Percentiles rank a stretch among this genome's conserved stretches.
Evolutionary conservation across 1,284 basidiomycete species (phyloP).

Genomic region (Apiotrichum veenhuisii): DNA sequence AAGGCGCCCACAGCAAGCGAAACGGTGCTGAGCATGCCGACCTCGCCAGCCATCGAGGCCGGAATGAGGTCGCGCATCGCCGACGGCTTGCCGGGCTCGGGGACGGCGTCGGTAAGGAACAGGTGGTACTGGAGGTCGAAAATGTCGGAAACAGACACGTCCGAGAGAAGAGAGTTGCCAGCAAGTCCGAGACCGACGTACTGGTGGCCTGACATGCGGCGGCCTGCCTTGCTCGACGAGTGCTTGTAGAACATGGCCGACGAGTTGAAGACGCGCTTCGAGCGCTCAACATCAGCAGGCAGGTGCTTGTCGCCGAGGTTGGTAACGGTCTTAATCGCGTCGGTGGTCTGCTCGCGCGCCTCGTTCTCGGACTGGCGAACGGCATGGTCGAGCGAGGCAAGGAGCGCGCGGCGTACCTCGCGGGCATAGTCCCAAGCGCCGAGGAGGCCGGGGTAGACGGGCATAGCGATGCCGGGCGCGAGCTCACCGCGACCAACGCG

Average conservation of each 20-base stretch:
- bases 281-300: slow-evolving; percentile 74
- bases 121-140: slow-evolving; percentile 84
- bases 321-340: slow-evolving; percentile 67
- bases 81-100: slow-evolving; percentile 34
- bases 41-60: slow-evolving; percentile 32
- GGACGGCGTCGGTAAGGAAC: slow-evolving; percentile 51
- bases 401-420: slow-evolving; percentile 75
- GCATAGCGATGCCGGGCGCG: slow-evolving; percentile 55
- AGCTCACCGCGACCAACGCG: slow-evolving; percentile 71
- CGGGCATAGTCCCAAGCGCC: slow-evolving; percentile 83
- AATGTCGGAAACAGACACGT: slow-evolving; percentile 63
- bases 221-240: slow-evolving; percentile 54
- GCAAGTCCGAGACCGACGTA: slow-evolving; percentile 44
- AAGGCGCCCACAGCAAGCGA: slow-evolving; percentile 79
- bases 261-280: slow-evolving; percentile 81
- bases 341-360: slow-evolving; percentile 65
- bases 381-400: slow-evolving; percentile 72
- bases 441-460: slow-evolving; percentile 81
- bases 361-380: slow-evolving; percentile 80
- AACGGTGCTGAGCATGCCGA: slow-evolving; percentile 66
- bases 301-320: slow-evolving; percentile 73
- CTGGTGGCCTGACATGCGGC: slow-evolving; percentile 49
- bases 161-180: slow-evolving; percentile 37
- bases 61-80: slow-evolving; percentile 34
- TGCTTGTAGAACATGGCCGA: slow-evolving; percentile 79